phyloP scores from a whole-genome alignment of 2,329 filamentous ascomycete species.

The Chaetothyriales sp. region DNA sequence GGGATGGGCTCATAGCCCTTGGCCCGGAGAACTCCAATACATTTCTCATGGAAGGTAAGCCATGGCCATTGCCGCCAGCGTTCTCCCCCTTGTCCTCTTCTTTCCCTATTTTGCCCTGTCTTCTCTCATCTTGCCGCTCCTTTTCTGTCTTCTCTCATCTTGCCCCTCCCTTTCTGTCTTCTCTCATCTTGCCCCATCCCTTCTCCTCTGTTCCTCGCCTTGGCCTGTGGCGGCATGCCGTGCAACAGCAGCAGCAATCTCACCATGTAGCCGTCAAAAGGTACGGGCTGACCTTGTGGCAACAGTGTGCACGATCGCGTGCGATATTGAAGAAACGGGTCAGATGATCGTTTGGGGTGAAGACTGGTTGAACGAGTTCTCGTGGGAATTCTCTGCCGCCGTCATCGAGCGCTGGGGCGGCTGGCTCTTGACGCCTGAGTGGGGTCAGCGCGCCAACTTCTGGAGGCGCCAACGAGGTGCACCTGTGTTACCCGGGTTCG shows the following conservation, averaged over 20 bases:
- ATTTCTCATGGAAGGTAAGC: slow-evolving; percentile 23
- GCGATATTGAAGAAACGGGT: slow-evolving; percentile 25
- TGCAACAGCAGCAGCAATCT: too few relatives aligned
- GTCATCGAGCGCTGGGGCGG: slow-evolving; percentile 28
- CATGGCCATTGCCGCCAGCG: too few relatives aligned
- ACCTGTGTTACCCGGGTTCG: slow-evolving; percentile 24
- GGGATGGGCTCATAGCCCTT: slow-evolving; percentile 26
- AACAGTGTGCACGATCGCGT: slow-evolving; percentile 23
- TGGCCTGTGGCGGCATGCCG: too few relatives aligned
- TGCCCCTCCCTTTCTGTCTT: too few relatives aligned
- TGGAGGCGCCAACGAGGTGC: slow-evolving; percentile 29
- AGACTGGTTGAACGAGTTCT: slow-evolving; percentile 29
- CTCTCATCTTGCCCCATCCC: too few relatives aligned
- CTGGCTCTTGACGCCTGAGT: slow-evolving; percentile 27
- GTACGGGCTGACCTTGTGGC: too few relatives aligned
- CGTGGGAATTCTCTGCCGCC: slow-evolving; percentile 31
- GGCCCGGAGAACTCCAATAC: slow-evolving; percentile 24
- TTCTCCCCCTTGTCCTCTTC: too few relatives aligned
- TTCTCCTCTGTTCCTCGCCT: too few relatives aligned
- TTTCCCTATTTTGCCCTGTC: too few relatives aligned
- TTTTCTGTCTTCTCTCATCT: too few relatives aligned
- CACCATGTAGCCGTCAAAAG: too few relatives aligned
- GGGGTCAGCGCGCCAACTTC: slow-evolving; percentile 29
- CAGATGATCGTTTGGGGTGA: slow-evolving; percentile 33
- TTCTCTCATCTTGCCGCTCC: too few relatives aligned